A percentile compares a stretch with the other conserved stretches of the same genome.
Conservation (phyloP, 2,329 filamentous ascomycete genomes). For the Colletotrichum abscissum region DNA sequence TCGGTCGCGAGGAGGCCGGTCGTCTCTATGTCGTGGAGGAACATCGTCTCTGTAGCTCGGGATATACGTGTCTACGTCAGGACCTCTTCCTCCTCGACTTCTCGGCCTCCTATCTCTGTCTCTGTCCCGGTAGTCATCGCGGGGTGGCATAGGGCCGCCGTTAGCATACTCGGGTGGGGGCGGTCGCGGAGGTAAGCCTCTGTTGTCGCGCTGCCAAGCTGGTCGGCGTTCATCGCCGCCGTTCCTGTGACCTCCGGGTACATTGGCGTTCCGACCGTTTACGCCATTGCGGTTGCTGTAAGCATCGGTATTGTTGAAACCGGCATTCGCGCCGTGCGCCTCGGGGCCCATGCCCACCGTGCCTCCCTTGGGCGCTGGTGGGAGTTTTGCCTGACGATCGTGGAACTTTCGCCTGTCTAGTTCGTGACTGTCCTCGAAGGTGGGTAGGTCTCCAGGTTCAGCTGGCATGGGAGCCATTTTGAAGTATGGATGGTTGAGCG, state of each 20-base stretch:
- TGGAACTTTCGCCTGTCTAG: conserved; percentile 93
- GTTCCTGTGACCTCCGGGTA: conserved; percentile 44
- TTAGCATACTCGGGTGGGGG: conserved; percentile 56
- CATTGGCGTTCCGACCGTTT: conserved; percentile 57
- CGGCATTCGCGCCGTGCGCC: conserved; percentile 56
- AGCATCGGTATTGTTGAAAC: conserved; percentile 63
- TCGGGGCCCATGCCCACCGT: conserved; percentile 82
- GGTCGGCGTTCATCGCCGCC: conserved; percentile 60
- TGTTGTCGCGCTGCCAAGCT: conserved; percentile 67
- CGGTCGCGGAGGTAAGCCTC: conserved; percentile 61
- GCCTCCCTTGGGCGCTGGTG: conserved; percentile 91
- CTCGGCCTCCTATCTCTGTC: conserved; percentile 46
- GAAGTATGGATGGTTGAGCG: conserved; percentile 93
- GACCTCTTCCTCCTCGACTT: conserved; percentile 43
- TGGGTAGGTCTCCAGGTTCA: conserved; percentile 86
- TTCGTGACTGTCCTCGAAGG: conserved; percentile 95
- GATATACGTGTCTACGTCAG: conserved; percentile 62
- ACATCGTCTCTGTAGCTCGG: conserved; percentile 56
- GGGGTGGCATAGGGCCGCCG: conserved; percentile 45
- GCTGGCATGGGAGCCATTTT: conserved; percentile 81
- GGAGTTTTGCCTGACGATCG: conserved; percentile 83
- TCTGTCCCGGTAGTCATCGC: conserved; percentile 52
- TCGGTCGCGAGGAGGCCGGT: conserved; percentile 41
- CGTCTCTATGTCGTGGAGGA: conserved; percentile 40
- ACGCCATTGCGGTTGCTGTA: conserved; percentile 61